Evolutionary conservation across 768 basidiomycete genomes (phyloP).

Genomic region (Leccinum incarnatum): DNA sequence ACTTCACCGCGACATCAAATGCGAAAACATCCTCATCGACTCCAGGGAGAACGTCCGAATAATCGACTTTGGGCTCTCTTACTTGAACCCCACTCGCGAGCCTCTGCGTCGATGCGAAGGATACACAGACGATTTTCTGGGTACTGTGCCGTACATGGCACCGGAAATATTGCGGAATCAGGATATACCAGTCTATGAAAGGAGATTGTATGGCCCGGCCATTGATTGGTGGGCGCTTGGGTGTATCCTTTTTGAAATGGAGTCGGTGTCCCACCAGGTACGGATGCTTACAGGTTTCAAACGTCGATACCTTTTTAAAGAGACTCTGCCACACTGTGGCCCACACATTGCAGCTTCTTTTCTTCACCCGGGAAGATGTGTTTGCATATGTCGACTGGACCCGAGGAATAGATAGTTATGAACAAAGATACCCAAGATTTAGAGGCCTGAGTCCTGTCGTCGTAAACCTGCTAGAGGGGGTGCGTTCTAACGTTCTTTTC

Average conservation of each 20-base stretch:
- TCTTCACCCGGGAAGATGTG: slow-evolving; percentile 24
- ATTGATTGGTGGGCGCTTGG: slow-evolving; percentile 46
- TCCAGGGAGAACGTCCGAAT: slow-evolving; percentile 38
- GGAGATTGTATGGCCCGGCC: slow-evolving; percentile 27
- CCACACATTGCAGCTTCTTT: slow-evolving; percentile 29
- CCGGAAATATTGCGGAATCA: slow-evolving; percentile 39
- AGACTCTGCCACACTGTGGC: neutral
- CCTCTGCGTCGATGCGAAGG: slow-evolving; percentile 11
- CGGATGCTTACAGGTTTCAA: neutral
- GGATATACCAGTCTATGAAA: slow-evolving; percentile 1
- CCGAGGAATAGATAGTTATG: neutral
- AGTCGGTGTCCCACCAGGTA: slow-evolving; percentile 29
- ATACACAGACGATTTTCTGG: slow-evolving; percentile 29
- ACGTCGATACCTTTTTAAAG: neutral
- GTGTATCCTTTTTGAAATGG: slow-evolving; percentile 39
- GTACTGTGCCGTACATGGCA: slow-evolving; percentile 39
- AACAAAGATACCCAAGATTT: slow-evolving; percentile 24
- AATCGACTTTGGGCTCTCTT: slow-evolving; percentile 41
- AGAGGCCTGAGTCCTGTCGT: slow-evolving; percentile 20
- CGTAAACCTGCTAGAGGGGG: slow-evolving; percentile 33
- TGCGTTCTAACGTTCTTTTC: slow-evolving; percentile 1
- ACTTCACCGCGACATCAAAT: slow-evolving; percentile 68
- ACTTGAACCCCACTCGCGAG: slow-evolving; percentile 8
- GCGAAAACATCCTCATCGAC: slow-evolving; percentile 66
- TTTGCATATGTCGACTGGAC: slow-evolving; percentile 23